A percentile compares a stretch with the other conserved stretches of the same genome.
Evolutionary conservation across 176 grass and related monocot species (phyloP).

Genomic region (Coix lacrymajobi): DNA sequence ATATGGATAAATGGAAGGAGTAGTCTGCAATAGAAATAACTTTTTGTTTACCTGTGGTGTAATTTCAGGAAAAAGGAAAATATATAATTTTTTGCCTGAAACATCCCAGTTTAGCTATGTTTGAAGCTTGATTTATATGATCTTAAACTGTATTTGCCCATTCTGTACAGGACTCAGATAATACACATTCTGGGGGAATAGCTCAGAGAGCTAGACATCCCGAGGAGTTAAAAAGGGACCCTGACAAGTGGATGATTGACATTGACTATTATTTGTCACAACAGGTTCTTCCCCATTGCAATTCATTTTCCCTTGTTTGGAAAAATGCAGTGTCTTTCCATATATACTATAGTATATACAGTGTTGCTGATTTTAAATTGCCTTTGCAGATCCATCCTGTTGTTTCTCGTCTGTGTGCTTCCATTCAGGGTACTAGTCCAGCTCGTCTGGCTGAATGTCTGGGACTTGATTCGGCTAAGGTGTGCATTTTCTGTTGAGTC

Average conservation of each 20-base stretch:
- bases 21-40: not conserved
- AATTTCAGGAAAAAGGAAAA: not conserved
- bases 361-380: conserved; percentile 20
- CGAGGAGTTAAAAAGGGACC: conserved; percentile 78
- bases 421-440: conserved; percentile 95
- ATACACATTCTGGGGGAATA: conserved; percentile 59
- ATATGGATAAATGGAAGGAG: not conserved
- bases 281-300: conserved; percentile 54
- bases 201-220: conserved; percentile 97
- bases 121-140: conserved; percentile 21
- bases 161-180: conserved; percentile 52
- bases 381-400: conserved; percentile 96
- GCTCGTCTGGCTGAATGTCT: conserved; percentile 94
- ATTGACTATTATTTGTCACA: conserved; percentile 97
- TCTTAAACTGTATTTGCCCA: conserved; percentile 14
- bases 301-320: not conserved
- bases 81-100: not conserved
- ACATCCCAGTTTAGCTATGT: conserved; percentile 12
- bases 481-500: conserved; percentile 24
- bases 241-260: conserved; percentile 78
- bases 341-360: not conserved
- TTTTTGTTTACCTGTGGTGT: not conserved
- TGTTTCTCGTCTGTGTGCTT: conserved; percentile 89
- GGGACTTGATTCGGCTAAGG: conserved; percentile 96
- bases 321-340: conserved; percentile 10